Conservation (phyloP, 441 rosid genomes). For the Erodium trifolium region DNA sequence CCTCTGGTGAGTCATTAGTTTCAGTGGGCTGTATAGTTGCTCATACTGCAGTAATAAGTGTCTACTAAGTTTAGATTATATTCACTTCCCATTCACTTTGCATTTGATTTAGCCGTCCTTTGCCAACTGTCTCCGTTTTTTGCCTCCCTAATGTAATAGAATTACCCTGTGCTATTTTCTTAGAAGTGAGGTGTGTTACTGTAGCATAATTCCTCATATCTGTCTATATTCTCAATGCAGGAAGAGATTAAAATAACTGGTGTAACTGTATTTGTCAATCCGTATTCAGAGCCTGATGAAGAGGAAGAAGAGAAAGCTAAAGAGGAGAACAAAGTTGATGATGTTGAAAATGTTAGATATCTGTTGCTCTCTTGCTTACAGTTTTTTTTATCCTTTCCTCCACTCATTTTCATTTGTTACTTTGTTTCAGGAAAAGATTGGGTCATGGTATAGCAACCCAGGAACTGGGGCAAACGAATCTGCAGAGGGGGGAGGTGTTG, state of each 20-base stretch:
- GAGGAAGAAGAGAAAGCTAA: slow-evolving; percentile 70
- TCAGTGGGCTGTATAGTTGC: neutral
- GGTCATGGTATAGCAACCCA: slow-evolving; percentile 96
- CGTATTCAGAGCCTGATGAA: slow-evolving; percentile 71
- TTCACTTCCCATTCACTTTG: neutral
- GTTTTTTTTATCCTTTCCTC: neutral
- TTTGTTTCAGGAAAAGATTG: slow-evolving; percentile 61
- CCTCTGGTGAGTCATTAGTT: slow-evolving; percentile 52
- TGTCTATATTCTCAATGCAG: slow-evolving; percentile 31
- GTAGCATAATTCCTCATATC: slow-evolving; percentile 8
- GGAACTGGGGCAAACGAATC: slow-evolving; percentile 54
- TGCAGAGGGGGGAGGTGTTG: slow-evolving; percentile 56
- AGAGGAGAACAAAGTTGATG: slow-evolving; percentile 36
- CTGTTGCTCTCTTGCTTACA: slow-evolving; percentile 7
- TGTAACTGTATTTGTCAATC: slow-evolving; percentile 72
- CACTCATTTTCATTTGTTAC: neutral
- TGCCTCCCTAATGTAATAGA: neutral
- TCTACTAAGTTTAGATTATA: neutral
- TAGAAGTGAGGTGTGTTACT: slow-evolving; percentile 5
- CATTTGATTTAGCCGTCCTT: neutral
- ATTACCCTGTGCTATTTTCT: neutral
- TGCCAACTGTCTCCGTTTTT: neutral
- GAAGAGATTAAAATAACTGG: slow-evolving; percentile 75
- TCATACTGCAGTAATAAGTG: neutral
- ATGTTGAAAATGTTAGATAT: slow-evolving; percentile 62